A percentile compares a stretch with the other conserved stretches of the same genome.
These are phyloP conservation scores for Colletotrichum cereale DNA, from an alignment of 2,329 filamentous ascomycete genomes.

Conservation along the genomic window DNA sequence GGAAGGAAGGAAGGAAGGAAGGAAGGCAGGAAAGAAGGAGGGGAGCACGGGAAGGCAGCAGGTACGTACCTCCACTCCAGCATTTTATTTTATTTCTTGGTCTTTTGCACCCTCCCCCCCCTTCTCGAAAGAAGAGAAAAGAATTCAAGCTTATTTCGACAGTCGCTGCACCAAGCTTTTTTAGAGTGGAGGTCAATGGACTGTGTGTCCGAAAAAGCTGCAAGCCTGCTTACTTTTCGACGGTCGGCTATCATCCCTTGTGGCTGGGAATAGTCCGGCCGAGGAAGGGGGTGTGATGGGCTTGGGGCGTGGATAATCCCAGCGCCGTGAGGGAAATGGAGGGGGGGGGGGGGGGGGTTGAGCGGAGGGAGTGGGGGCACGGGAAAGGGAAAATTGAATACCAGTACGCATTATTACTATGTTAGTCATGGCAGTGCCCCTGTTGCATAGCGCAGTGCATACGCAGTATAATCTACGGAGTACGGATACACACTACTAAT, in stretches of 20 bases:
- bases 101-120: conserved; percentile 5
- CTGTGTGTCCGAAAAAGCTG: conserved; percentile 20
- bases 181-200: conserved; percentile 34
- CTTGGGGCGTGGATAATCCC: background rate
- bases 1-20: background rate
- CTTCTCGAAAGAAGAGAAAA: conserved; percentile 34
- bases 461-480: too few relatives aligned
- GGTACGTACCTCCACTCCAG: conserved; percentile 18
- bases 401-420: too few relatives aligned
- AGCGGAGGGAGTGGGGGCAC: background rate
- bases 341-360: background rate
- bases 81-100: background rate
- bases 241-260: background rate
- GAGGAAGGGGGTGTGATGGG: conserved; percentile 7
- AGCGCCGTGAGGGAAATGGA: background rate
- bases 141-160: conserved; percentile 42
- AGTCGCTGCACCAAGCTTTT: conserved; percentile 40
- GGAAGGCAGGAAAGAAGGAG: background rate
- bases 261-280: background rate
- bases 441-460: too few relatives aligned
- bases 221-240: background rate
- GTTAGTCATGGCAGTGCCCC: too few relatives aligned
- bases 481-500: conserved; percentile 10
- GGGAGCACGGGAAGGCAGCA: background rate
- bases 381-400: conserved; percentile 17